Evolutionary conservation across 1,284 basidiomycete species (phyloP).

Genomic region (Amylostereum chailletii): DNA sequence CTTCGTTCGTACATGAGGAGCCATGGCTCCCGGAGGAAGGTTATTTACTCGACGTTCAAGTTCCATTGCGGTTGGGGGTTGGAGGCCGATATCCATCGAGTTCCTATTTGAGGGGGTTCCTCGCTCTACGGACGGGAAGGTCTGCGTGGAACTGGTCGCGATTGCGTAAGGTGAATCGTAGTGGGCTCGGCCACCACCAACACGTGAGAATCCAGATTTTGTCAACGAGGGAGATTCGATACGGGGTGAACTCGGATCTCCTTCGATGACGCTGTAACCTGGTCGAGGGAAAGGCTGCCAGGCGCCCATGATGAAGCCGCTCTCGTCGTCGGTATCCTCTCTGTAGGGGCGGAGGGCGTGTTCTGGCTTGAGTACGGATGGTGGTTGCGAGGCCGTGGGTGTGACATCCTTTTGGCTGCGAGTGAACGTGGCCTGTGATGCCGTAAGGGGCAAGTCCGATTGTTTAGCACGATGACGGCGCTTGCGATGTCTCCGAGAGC

Average conservation of each 20-base stretch:
- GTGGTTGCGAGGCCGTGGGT: conserved; percentile 48
- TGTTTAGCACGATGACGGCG: conserved; percentile 19
- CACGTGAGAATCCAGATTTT: conserved; percentile 63
- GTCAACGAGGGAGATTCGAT: conserved; percentile 23
- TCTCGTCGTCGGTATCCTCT: conserved; percentile 74
- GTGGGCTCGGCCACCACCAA: conserved; percentile 72
- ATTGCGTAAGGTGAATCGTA: conserved; percentile 75
- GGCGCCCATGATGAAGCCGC: conserved; percentile 75
- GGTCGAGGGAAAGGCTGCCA: conserved; percentile 64
- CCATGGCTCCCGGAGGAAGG: conserved; percentile 56
- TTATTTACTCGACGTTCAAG: conserved; percentile 22
- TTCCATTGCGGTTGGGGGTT: conserved; percentile 42
- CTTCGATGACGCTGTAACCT: conserved; percentile 40
- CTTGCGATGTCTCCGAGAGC: conserved; percentile 40
- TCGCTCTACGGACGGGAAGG: conserved; percentile 57
- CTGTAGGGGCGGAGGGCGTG: conserved; percentile 68
- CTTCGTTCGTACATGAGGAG: conserved; percentile 65
- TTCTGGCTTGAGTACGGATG: conserved; percentile 69
- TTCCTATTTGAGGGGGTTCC: conserved; percentile 18
- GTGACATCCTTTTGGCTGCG: conserved; percentile 21
- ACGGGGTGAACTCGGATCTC: conserved; percentile 21
- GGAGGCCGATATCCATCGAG: conserved; percentile 34
- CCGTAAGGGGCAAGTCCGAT: conserved; percentile 19
- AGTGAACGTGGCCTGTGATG: conserved; percentile 17
- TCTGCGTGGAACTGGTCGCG: conserved; percentile 38